A percentile compares a stretch with the other conserved stretches of the same genome.
These are phyloP conservation scores for Auriculariales sp. DNA, from an alignment of 768 basidiomycete species.

Conservation along the genomic window DNA sequence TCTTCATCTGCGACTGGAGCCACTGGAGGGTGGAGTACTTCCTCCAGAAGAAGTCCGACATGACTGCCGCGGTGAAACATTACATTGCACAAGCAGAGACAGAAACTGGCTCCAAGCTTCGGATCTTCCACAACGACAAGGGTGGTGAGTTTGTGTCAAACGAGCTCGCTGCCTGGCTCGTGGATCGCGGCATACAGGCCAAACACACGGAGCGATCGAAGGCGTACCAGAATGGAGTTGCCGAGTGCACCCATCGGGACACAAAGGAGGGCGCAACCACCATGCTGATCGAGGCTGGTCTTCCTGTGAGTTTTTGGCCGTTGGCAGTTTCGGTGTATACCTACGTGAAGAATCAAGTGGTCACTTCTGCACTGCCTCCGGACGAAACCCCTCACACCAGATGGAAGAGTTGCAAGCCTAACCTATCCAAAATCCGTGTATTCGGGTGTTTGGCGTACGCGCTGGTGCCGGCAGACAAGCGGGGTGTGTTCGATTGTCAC, in stretches of 20 bases:
- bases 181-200: not conserved
- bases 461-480: constrained; percentile 18
- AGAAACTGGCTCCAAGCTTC: not conserved
- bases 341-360: not conserved
- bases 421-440: constrained; percentile 13
- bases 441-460: constrained; percentile 27
- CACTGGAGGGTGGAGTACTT: not conserved
- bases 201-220: not conserved
- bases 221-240: constrained; percentile 16
- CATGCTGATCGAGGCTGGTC: not conserved
- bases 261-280: not conserved
- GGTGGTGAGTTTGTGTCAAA: not conserved
- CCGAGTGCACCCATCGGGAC: not conserved
- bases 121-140: not conserved
- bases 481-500: constrained; percentile 6
- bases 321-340: not conserved
- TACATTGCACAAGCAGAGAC: not conserved
- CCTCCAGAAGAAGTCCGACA: not conserved
- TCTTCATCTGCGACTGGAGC: not conserved
- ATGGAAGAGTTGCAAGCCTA: constrained; percentile 7
- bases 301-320: not conserved
- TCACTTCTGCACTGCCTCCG: not conserved
- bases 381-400: constrained; percentile 11
- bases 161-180: not conserved
- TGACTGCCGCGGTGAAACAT: not conserved